phyloP scores from a whole-genome alignment of 1,284 basidiomycete genomes.

The Pseudozyma thailandica region DNA sequence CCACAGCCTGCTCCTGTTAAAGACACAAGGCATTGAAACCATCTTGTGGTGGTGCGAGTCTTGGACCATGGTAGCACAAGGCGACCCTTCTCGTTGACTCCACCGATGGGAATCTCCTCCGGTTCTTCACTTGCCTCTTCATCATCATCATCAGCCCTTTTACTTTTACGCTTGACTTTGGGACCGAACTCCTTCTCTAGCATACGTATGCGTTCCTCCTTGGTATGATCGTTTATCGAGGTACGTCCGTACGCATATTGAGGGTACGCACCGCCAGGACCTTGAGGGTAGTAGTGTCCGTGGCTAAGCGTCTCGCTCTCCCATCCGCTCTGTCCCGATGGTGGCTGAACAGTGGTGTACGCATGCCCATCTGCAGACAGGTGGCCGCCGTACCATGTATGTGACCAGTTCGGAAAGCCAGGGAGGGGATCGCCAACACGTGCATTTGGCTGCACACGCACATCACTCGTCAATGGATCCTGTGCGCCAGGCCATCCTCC shows the following conservation, averaged over 20 bases:
- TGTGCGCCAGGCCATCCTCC: conserved; percentile 13
- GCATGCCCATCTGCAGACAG: conserved; percentile 61
- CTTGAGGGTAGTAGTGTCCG: conserved; percentile 5
- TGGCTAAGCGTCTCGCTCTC: conserved; percentile 55
- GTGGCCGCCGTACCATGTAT: conserved; percentile 60
- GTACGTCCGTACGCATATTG: conserved; percentile 22
- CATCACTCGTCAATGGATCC: conserved; percentile 7
- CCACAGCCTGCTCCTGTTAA: conserved; percentile 39
- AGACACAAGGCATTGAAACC: conserved; percentile 41
- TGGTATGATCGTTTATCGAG: conserved; percentile 37
- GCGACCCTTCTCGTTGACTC: conserved; percentile 37
- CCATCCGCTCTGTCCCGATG: conserved; percentile 54
- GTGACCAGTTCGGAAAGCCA: conserved; percentile 51
- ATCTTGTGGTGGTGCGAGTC: conserved; percentile 30
- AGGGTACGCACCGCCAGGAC: conserved; percentile 5
- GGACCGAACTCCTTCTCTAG: conserved; percentile 60
- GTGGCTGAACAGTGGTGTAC: conserved; percentile 54
- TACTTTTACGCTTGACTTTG: conserved; percentile 36
- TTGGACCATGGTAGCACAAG: conserved; percentile 42
- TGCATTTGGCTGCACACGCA: conserved; percentile 1
- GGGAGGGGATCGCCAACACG: conserved; percentile 46
- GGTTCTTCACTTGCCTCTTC: conserved; percentile 28
- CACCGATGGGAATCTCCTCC: conserved; percentile 37
- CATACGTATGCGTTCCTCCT: conserved; percentile 60
- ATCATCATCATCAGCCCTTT: conserved; percentile 26